Evolutionary conservation across 1,139 yeast species (phyloP).

Genomic region (Pichia sp.): DNA sequence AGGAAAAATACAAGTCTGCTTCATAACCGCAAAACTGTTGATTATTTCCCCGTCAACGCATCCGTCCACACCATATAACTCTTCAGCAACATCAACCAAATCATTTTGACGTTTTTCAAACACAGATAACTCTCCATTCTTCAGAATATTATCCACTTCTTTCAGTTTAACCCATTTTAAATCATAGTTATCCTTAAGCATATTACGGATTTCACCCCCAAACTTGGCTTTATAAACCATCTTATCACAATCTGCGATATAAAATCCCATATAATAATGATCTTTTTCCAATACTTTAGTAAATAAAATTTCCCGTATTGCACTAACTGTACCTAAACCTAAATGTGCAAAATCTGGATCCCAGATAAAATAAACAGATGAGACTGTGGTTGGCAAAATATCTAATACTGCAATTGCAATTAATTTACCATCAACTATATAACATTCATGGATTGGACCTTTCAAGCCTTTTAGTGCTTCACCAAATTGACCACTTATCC

Average conservation of each 20-base stretch:
- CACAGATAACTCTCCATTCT: conserved; percentile 40
- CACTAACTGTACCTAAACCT: conserved; percentile 75
- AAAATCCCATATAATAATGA: conserved; percentile 54
- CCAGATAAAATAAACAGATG: conserved; percentile 86
- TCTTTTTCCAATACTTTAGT: conserved; percentile 33
- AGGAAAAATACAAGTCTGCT: conserved; percentile 3
- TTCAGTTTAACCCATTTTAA: conserved; percentile 31
- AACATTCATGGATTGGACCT: conserved; percentile 71
- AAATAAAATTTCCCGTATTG: conserved; percentile 62
- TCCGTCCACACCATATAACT: conserved; percentile 18
- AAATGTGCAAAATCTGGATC: conserved; percentile 71
- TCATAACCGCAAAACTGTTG: conserved; percentile 1
- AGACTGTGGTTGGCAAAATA: conserved; percentile 66
- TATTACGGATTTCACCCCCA: conserved; percentile 66
- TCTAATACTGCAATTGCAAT: conserved; percentile 78
- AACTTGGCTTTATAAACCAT: conserved; percentile 78
- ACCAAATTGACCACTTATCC: conserved; percentile 24
- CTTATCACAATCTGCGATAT: conserved; percentile 70
- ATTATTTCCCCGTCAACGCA: not conserved
- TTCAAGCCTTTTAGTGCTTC: conserved; percentile 13
- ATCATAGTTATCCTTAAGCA: conserved; percentile 17
- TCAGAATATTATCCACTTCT: conserved; percentile 30
- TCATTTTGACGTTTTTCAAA: conserved; percentile 22
- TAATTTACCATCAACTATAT: conserved; percentile 55
- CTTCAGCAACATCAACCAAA: conserved; percentile 21